These are phyloP conservation scores for Globisporangium uncinulatum DNA, from an alignment of 352 stramenopile genomes.

Conservation along the genomic window DNA sequence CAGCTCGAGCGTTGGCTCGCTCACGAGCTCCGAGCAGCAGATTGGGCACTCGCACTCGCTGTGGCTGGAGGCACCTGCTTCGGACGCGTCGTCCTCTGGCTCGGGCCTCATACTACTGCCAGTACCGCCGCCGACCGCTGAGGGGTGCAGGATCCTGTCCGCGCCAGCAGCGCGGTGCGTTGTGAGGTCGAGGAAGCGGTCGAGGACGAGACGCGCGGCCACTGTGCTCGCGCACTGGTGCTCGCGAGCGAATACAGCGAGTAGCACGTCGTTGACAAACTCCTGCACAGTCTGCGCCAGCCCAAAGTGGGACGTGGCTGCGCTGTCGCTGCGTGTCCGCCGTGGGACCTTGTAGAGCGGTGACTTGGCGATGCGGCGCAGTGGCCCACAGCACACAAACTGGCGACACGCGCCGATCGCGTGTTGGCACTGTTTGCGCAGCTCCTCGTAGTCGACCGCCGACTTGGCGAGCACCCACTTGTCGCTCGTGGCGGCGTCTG, in stretches of 20 bases:
- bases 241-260: conserved; percentile 27
- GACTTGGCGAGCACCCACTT: conserved; percentile 71
- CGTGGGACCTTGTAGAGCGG: conserved; percentile 32
- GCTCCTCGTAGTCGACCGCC: conserved; percentile 31
- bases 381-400: conserved; percentile 44
- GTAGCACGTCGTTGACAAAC: conserved; percentile 57
- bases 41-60: conserved; percentile 60
- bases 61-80: conserved; percentile 12
- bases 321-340: conserved; percentile 25
- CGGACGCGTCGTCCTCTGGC: too few relatives aligned
- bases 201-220: conserved; percentile 28
- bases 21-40: conserved; percentile 42
- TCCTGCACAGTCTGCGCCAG: conserved; percentile 50
- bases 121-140: background rate
- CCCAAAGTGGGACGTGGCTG: conserved; percentile 30
- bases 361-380: conserved; percentile 49
- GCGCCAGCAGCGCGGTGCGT: conserved; percentile 12
- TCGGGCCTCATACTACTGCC: too few relatives aligned
- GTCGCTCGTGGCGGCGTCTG: conserved; percentile 51
- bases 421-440: conserved; percentile 34
- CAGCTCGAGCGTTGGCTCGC: conserved; percentile 41
- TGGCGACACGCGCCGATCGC: conserved; percentile 29
- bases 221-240: conserved; percentile 33
- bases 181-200: conserved; percentile 49
- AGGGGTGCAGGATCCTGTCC: conserved; percentile 2